Evolutionary conservation across 192 early-diverging fungal genomes (phyloP), one percentile per base, ranked within the genome.

Genomic region (Jimgerdemannia flammicorona): DNA sequence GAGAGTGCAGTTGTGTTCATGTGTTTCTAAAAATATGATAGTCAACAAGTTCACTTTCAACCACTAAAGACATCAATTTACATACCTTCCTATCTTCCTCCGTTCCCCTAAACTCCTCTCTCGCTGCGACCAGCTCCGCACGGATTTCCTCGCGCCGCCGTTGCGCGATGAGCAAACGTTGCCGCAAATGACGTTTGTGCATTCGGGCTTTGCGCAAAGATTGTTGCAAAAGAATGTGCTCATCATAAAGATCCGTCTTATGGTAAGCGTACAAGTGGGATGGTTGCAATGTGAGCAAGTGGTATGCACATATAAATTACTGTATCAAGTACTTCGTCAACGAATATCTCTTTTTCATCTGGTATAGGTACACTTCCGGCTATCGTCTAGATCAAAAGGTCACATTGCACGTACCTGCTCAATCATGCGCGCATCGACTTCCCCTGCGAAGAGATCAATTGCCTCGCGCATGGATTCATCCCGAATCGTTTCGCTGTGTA

Each of bases 41-140:
- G 14, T 14, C 14, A 59, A 59, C 8, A 6, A 59, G 2, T 59
- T 14, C 49, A 59, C 49, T 14, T 14, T 59, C 49, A 6, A 59
- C 6, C 49, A 6, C 14, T 59, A 19, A 70, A 42, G 17, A 69
- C 40, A 10, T 17, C 43, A 19, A 69, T 3, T 40, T 40, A 14
- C 71, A 29, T 42, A 75, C 74, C 68, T 75, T 75, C 44, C 67
- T 70, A 41, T 14, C 66, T 75, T 75, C 39, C 65, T 75, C 74
- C 11, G 69, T 18, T 54, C 11, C 39, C 29, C 20, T 40, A 43
- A 49, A 75, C 54, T 18, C 43, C 3, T 19, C 44, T 75, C 66
- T 40, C 2, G 19, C 19, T 14, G 49, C 63, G 64, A 19, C 4
- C 41, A 69, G 8, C 20, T 75, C 74, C 11, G 29, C 4, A 44